Base-by-base conservation (phyloP, 1,284 basidiomycete genomes). In the Xerocomus amazonicus region DNA sequence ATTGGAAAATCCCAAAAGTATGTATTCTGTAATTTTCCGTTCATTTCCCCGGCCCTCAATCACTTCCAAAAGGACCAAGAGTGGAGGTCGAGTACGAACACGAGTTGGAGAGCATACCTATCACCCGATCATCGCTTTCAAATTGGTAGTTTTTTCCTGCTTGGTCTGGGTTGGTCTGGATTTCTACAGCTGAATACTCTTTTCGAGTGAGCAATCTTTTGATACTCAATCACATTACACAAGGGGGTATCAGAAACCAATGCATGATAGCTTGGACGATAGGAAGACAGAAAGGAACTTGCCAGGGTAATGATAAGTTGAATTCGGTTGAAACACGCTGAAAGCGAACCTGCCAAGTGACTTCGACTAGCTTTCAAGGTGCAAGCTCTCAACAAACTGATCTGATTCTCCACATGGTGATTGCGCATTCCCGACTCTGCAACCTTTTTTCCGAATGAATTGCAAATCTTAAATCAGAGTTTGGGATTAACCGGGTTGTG, bases 41-140 rank as follows among this genome's bases (percentile, higher is more conserved):
- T 38, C 45, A n/a, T 35, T 54, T 47, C 19, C 44, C 47, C 52
- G 7, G 9, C 40, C 31, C 61, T 63, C 36, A 63, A 16, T 31
- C 45, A 17, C 28, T 44, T 55, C 5, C 66, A 85, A 86, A 78
- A 56, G 87, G 84, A 23, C 86, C 92, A 8, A 80, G 85, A 57
- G 86, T 98, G 67, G 91, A 96, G 67, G 87, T 97, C 68, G 95
- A 97, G 71, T 96, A 97, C 82, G 95, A 95, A 66, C 80, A 87
- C 59, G 91, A 97, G 73, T 79, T 90, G 64, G 92, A 92, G 70
- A 83, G 74, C 54, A 69, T 81, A 50, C 81, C 82, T 37, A 72
- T 84, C 43, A 78, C 77, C 37, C 80, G 77, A 59, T 78, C 78
- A 45, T 70, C 71, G 26, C 62, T 84, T 50, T 75, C 77, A 34